phyloP scores from a whole-genome alignment of 2,329 filamentous ascomycete genomes.

The Plenodomus lindquistii region DNA sequence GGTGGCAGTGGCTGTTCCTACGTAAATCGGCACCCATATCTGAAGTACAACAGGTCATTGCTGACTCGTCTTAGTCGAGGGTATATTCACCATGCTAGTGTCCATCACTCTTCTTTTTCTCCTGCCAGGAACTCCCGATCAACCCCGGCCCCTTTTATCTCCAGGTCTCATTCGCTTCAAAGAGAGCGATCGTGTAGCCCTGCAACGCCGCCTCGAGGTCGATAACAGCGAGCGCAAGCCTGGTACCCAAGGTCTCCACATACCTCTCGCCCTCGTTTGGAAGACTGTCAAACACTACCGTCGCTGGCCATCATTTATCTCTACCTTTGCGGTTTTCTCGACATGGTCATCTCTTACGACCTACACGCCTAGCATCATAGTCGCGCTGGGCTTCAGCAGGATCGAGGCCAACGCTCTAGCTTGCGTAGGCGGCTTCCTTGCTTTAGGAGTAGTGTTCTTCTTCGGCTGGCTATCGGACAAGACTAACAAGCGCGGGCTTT shows the following conservation, averaged over 20 bases:
- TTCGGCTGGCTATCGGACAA: conserved; percentile 56
- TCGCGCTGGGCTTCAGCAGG: conserved; percentile 51
- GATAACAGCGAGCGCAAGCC: conserved; percentile 39
- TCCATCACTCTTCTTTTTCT: conserved; percentile 48
- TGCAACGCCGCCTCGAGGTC: conserved; percentile 42
- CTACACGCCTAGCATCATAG: conserved; percentile 53
- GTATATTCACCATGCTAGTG: conserved; percentile 49
- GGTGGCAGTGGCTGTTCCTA: conserved; percentile 59
- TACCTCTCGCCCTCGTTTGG: conserved; percentile 48
- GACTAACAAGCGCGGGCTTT: conserved; percentile 49
- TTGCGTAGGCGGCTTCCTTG: conserved; percentile 47
- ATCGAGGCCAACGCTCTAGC: conserved; percentile 55
- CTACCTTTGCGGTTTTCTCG: conserved; percentile 56
- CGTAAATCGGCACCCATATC: conserved; percentile 33
- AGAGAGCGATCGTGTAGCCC: conserved; percentile 35
- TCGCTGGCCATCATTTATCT: conserved; percentile 53
- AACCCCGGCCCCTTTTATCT: conserved; percentile 46
- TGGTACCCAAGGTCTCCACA: conserved; percentile 43
- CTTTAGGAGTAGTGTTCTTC: conserved; percentile 53
- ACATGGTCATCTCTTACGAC: conserved; percentile 59
- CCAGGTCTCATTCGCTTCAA: conserved; percentile 48
- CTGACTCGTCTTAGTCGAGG: conserved; percentile 46
- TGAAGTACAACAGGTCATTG: neutral
- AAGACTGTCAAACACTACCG: conserved; percentile 51
- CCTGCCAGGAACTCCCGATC: conserved; percentile 50